Base-by-base conservation (phyloP, 176 grass and related monocot species). In the Cenchrus americanus region DNA sequence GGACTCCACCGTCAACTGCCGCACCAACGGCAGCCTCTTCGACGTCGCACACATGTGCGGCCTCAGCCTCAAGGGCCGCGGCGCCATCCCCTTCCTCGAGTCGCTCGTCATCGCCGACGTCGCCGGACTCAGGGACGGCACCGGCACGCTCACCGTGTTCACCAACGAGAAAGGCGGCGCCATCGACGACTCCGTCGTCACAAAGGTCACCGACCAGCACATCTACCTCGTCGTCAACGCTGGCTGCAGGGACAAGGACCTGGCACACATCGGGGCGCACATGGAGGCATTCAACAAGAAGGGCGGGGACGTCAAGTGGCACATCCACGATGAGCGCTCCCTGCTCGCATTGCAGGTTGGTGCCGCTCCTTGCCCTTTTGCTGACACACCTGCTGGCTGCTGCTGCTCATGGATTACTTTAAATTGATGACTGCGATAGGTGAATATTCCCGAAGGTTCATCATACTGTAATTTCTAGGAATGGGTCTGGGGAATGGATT, bases 11-110 rank as follows among this genome's bases (percentile, higher is more conserved):
- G 34, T 99, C 49, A 95, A 96, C 85, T 99, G 96, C 87, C 93
- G 96, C 80, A 62, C 93, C 73, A 63, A 90, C 74, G 96, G 87
- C 10, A 61, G 96, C 77, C 90, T 99, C 82, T 96, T 99, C 82
- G 96, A 99, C 76, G 96, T 99, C 63, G 93, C 96, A 86, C 96
- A 95, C 85, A 98, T 95, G 93, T 95, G 93, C 85, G 93, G 91
- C 50, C 91, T 98, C 87, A 98, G 91, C 82, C 91, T 95, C 63
- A 52, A 44, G 14, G 93, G 93, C 52, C 23, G 73, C 77, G 79
- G 82, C n/a, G 87, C 87, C 68, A 66, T 92, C 80, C 80, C 87
- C 57, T 98, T 98, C 84, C 89, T 95, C 48, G 93, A 98, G 93
- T 82, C 84, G 40, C 96, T 98, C 61, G 96, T 98, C 87, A 71